Evolutionary conservation across 257 asterid species (phyloP).

Genomic region (Petunia axillaris): DNA sequence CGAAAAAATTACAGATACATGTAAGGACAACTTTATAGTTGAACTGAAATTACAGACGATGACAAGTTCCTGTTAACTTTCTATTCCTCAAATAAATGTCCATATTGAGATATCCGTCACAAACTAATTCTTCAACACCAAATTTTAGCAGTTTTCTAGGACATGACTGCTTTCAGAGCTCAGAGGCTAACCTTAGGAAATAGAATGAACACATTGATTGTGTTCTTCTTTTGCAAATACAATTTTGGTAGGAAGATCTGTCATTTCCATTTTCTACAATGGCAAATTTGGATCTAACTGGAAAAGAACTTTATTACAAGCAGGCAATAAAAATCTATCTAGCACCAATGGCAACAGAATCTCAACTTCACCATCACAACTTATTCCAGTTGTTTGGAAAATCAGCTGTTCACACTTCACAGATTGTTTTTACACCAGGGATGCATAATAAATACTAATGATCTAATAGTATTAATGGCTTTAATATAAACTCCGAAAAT

Average conservation of each 20-base stretch:
- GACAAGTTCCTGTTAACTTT: not conserved
- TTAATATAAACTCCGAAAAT: not conserved
- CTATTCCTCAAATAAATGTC: not conserved
- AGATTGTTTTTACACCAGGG: not conserved
- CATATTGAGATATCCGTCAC: not conserved
- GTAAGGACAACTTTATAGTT: slow-evolving; percentile 8
- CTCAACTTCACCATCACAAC: not conserved
- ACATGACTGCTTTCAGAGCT: not conserved
- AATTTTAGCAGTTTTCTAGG: not conserved
- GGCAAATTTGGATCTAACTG: slow-evolving; percentile 9
- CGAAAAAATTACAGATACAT: slow-evolving; percentile 8
- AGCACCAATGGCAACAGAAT: not conserved
- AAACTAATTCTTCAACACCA: slow-evolving; percentile 12
- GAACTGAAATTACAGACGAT: slow-evolving; percentile 7
- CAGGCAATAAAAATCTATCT: not conserved
- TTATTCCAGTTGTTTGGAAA: slow-evolving; percentile 7
- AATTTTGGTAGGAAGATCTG: not conserved
- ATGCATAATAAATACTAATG: not conserved
- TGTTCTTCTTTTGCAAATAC: slow-evolving; percentile 8
- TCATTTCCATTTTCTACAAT: slow-evolving; percentile 9
- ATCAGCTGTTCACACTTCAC: not conserved
- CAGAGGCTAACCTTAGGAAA: not conserved
- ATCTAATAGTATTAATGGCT: not conserved
- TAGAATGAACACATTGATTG: slow-evolving; percentile 9
- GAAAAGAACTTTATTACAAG: not conserved